Evolutionary conservation across 768 basidiomycete genomes (phyloP).

Genomic region (Epithele typhae): DNA sequence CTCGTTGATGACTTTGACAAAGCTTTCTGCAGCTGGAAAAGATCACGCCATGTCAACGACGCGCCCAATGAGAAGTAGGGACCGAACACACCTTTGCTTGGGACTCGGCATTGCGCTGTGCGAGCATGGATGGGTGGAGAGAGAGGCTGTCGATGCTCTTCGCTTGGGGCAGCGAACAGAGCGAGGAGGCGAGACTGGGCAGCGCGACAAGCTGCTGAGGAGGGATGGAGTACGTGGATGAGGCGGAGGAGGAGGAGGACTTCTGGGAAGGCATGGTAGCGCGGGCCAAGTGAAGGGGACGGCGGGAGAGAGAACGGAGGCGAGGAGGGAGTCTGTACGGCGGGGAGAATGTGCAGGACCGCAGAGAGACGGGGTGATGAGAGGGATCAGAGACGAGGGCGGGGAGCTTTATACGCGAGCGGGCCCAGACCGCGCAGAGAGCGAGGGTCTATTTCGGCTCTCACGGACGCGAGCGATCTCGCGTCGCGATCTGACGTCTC

Average conservation of each 20-base stretch:
- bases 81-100: slow-evolving; percentile 60
- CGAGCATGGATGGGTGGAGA: slow-evolving; percentile 63
- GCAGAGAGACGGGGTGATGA: slow-evolving; percentile 10
- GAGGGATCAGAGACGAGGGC: slow-evolving; percentile 18
- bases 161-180: slow-evolving; percentile 67
- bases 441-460: slow-evolving; percentile 16
- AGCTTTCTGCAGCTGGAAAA: slow-evolving; percentile 56
- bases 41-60: slow-evolving; percentile 10
- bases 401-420: slow-evolving; percentile 25
- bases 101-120: slow-evolving; percentile 62
- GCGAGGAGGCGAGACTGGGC: slow-evolving; percentile 66
- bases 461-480: neutral
- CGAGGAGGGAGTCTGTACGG: neutral
- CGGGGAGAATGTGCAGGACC: slow-evolving; percentile 3
- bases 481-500: slow-evolving; percentile 3
- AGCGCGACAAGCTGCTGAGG: slow-evolving; percentile 62
- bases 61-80: neutral
- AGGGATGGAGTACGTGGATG: slow-evolving; percentile 37
- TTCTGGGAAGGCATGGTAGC: slow-evolving; percentile 19
- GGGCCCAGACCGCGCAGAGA: slow-evolving; percentile 16
- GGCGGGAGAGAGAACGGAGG: neutral
- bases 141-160: slow-evolving; percentile 63
- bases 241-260: slow-evolving; percentile 26
- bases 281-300: neutral
- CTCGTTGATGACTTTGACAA: slow-evolving; percentile 45